Conservation (phyloP, 2,329 filamentous ascomycete species). For the Colletotrichum cordylinicola region DNA sequence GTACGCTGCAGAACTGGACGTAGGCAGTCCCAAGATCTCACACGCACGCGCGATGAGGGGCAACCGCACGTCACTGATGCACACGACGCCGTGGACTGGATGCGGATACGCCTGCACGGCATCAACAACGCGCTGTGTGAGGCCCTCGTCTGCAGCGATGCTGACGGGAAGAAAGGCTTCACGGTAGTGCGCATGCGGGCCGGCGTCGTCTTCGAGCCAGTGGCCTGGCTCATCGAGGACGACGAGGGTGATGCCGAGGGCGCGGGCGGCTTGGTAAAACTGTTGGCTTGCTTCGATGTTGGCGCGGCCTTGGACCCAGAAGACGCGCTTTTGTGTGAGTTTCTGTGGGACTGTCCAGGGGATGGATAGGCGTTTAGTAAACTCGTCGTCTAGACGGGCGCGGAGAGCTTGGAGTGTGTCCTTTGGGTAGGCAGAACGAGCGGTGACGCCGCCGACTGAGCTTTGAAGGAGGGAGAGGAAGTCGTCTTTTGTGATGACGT, state of each 20-base stretch:
- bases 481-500: neutral
- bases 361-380: neutral
- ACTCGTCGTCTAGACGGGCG: neutral
- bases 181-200: constrained; percentile 28
- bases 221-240: constrained; percentile 41
- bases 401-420: neutral
- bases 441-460: neutral
- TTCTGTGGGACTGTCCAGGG: neutral
- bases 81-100: constrained; percentile 40
- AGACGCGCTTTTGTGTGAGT: neutral
- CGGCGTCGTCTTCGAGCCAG: constrained; percentile 37
- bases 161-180: constrained; percentile 37
- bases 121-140: constrained; percentile 33
- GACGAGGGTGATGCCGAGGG: constrained; percentile 40
- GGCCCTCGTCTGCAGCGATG: constrained; percentile 29
- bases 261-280: constrained; percentile 3
- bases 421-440: neutral
- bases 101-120: constrained; percentile 25
- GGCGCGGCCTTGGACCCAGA: constrained; percentile 7
- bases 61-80: constrained; percentile 36
- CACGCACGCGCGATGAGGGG: constrained; percentile 34
- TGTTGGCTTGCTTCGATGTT: neutral
- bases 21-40: constrained; percentile 35
- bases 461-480: neutral
- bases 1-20: constrained; percentile 31